phyloP scores from a whole-genome alignment of 495 filamentous ascomycete species.

The Bombardia bombarda region DNA sequence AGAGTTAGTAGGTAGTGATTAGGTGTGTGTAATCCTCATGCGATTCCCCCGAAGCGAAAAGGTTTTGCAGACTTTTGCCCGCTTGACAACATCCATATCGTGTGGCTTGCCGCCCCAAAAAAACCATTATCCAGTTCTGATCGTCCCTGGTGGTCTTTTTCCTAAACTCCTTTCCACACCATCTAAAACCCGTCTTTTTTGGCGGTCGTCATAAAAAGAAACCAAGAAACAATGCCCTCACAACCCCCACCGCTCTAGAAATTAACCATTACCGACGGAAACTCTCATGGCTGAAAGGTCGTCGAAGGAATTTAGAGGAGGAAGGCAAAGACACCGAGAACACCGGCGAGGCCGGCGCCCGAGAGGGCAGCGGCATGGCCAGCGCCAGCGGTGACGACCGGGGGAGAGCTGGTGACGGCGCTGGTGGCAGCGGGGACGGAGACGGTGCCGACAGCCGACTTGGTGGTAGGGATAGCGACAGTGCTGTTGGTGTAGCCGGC shows the following conservation, averaged over 20 bases:
- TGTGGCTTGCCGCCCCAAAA: not conserved
- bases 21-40: no score
- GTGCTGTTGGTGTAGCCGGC: slow-evolving; percentile 25
- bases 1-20: no score
- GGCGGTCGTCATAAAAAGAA: no score
- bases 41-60: no score
- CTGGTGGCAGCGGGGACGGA: slow-evolving; percentile 28
- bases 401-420: slow-evolving; percentile 30
- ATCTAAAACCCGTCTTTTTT: no score
- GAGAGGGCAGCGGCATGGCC: slow-evolving; percentile 60
- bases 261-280: not conserved
- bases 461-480: slow-evolving; percentile 20
- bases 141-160: not conserved
- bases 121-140: no score
- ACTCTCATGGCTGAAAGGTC: not conserved
- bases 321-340: slow-evolving; percentile 67
- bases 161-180: no score
- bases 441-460: slow-evolving; percentile 25
- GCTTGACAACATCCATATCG: no score
- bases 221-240: no score
- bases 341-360: slow-evolving; percentile 62
- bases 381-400: slow-evolving; percentile 54
- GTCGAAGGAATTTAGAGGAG: slow-evolving; percentile 54
- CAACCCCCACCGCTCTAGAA: not conserved
- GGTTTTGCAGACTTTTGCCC: no score